Percentiles rank a stretch among this genome's conserved stretches.
Evolutionary conservation across 257 asterid genomes (phyloP).

Genomic region (Primulina eburnea): DNA sequence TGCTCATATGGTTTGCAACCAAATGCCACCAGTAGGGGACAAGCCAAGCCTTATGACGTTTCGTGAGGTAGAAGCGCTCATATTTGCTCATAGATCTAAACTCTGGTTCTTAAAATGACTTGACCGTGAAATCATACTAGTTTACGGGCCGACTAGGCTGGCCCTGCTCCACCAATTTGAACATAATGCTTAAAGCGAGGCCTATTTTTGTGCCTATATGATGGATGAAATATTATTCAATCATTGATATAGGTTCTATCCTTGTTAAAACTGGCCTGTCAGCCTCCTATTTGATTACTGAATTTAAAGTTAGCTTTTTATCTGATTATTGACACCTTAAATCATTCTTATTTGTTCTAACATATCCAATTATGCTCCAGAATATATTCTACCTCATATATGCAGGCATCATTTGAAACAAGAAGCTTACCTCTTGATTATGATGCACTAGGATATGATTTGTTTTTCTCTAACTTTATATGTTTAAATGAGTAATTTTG

Average conservation of each 20-base stretch:
- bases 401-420: background rate
- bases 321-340: background rate
- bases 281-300: background rate
- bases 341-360: slow-evolving; percentile 11
- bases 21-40: slow-evolving; percentile 99
- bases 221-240: background rate
- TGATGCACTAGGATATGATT: slow-evolving; percentile 2
- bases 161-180: slow-evolving; percentile 15
- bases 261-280: background rate
- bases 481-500: slow-evolving; percentile 8
- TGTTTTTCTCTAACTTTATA: background rate
- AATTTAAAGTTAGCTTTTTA: background rate
- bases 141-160: background rate
- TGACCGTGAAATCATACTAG: slow-evolving; percentile 14
- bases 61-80: slow-evolving; percentile 63
- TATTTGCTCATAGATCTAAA: slow-evolving; percentile 16
- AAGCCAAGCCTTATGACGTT: slow-evolving; percentile 99
- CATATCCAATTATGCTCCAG: slow-evolving; percentile 1
- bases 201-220: slow-evolving; percentile 11
- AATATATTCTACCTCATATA: background rate
- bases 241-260: background rate
- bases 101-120: slow-evolving; percentile 17
- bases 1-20: slow-evolving; percentile 99
- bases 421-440: slow-evolving; percentile 9
- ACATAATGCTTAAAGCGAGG: slow-evolving; percentile 4